Conservation (phyloP, 192 early-diverging fungal genomes). For the Coemansia sp. region DNA sequence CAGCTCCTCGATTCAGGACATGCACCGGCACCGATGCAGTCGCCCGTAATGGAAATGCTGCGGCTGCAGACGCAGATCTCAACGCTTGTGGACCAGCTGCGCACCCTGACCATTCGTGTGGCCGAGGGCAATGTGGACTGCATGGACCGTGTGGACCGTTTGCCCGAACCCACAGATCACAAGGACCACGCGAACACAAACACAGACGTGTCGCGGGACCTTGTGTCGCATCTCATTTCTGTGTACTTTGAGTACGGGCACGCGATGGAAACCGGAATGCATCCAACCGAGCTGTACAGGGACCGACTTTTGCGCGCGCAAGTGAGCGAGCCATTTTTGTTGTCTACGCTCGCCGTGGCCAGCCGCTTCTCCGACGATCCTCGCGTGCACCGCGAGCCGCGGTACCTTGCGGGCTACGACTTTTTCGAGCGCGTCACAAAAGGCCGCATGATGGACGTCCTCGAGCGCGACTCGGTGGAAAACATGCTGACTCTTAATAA, state of each 20-base stretch:
- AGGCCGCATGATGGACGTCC: constrained; percentile 47
- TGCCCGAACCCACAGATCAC: too few species aligned
- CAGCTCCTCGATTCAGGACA: constrained; percentile 5
- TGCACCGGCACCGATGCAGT: not conserved
- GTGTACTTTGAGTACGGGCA: constrained; percentile 50
- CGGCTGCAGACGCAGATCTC: constrained; percentile 53
- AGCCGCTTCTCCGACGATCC: constrained; percentile 49
- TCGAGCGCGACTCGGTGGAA: constrained; percentile 50
- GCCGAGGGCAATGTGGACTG: constrained; percentile 10
- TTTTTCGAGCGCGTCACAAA: constrained; percentile 50
- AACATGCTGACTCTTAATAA: constrained; percentile 56
- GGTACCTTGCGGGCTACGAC: constrained; percentile 46
- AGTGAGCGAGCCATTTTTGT: constrained; percentile 48
- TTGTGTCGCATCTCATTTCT: constrained; percentile 41
- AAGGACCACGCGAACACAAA: not conserved
- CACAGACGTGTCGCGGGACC: constrained; percentile 42
- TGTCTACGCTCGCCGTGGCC: constrained; percentile 48
- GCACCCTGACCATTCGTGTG: constrained; percentile 38
- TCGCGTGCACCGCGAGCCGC: constrained; percentile 43
- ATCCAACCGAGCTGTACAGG: constrained; percentile 46
- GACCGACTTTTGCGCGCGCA: constrained; percentile 45
- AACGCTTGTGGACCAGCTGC: constrained; percentile 43
- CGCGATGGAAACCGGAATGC: constrained; percentile 49
- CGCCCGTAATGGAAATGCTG: constrained; percentile 51
- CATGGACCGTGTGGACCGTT: too few species aligned